Percentiles rank a stretch among this genome's conserved stretches.
These are phyloP conservation scores for Mycena amicta DNA, from an alignment of 768 basidiomycete species.

Conservation along the genomic window DNA sequence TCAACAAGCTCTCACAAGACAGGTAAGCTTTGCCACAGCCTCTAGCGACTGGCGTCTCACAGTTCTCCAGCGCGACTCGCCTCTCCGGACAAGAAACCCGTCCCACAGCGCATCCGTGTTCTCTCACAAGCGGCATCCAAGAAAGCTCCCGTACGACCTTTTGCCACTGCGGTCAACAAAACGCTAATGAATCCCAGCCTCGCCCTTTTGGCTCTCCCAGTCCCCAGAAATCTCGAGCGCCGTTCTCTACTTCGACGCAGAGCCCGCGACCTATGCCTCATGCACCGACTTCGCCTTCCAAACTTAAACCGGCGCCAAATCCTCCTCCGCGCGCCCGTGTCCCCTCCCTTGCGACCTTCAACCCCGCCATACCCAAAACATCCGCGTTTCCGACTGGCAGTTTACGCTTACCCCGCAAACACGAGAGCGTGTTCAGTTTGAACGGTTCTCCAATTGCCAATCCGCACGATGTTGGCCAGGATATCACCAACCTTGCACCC, in stretches of 20 bases:
- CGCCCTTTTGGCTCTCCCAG: slow-evolving; percentile 42
- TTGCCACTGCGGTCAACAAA: too few relatives aligned
- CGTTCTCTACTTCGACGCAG: slow-evolving; percentile 40
- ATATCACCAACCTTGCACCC: slow-evolving; percentile 25
- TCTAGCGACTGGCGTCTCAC: too few relatives aligned
- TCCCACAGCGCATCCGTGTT: slow-evolving; percentile 14
- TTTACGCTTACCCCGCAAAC: slow-evolving; percentile 67
- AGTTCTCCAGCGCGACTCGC: slow-evolving; percentile 53
- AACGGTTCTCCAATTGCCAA: slow-evolving; percentile 85
- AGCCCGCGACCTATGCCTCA: slow-evolving; percentile 27
- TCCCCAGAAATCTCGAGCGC: slow-evolving; percentile 49
- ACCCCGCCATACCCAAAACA: slow-evolving; percentile 65
- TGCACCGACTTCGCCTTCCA: slow-evolving; percentile 52
- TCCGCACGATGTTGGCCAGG: slow-evolving; percentile 61
- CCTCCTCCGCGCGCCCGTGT: slow-evolving; percentile 33
- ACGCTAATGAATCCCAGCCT: too few relatives aligned
- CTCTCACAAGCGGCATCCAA: not conserved
- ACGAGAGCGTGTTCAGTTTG: slow-evolving; percentile 78
- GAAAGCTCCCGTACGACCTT: not conserved
- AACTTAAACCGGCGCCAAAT: slow-evolving; percentile 33
- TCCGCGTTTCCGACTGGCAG: slow-evolving; percentile 53
- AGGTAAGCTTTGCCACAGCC: too few relatives aligned
- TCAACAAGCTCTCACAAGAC: slow-evolving; percentile 40
- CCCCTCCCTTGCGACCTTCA: slow-evolving; percentile 72
- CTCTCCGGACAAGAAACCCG: slow-evolving; percentile 57